phyloP scores from a whole-genome alignment of 495 filamentous ascomycete genomes.

The Cryomyces antarcticus region DNA sequence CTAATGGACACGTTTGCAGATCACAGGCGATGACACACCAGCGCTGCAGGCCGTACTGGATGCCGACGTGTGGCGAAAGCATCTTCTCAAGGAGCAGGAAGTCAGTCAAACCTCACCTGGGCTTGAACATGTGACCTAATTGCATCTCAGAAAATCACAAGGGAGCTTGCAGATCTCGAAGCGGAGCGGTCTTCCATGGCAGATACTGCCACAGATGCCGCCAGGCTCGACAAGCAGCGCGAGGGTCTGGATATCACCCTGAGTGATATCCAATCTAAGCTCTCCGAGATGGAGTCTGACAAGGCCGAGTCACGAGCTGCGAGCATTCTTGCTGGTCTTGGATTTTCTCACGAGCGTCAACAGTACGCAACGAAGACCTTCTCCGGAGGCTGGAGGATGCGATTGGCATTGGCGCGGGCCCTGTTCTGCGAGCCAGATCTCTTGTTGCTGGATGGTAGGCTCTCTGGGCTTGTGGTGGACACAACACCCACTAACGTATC shows the following conservation, averaged over 20 bases:
- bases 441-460: conserved; percentile 63
- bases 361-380: conserved; percentile 91
- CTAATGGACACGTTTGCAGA: conserved; percentile 25
- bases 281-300: conserved; percentile 97
- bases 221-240: conserved; percentile 60
- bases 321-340: conserved; percentile 87
- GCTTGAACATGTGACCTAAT: no score
- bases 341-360: conserved; percentile 87
- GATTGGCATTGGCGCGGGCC: conserved; percentile 80
- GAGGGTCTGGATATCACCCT: conserved; percentile 79
- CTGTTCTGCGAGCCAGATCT: conserved; percentile 97
- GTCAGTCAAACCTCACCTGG: conserved; percentile 24
- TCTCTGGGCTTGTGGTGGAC: background rate
- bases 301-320: conserved; percentile 91
- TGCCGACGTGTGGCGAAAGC: conserved; percentile 97
- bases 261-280: conserved; percentile 75
- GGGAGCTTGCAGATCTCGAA: conserved; percentile 61
- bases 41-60: conserved; percentile 91
- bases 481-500: conserved; percentile 9
- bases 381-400: conserved; percentile 99
- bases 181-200: conserved; percentile 58
- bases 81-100: conserved; percentile 73
- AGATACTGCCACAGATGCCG: conserved; percentile 71
- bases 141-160: conserved; percentile 49
- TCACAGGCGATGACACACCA: conserved; percentile 87